phyloP scores from a whole-genome alignment of 768 basidiomycete species.

The Infundibulicybe gibba region DNA sequence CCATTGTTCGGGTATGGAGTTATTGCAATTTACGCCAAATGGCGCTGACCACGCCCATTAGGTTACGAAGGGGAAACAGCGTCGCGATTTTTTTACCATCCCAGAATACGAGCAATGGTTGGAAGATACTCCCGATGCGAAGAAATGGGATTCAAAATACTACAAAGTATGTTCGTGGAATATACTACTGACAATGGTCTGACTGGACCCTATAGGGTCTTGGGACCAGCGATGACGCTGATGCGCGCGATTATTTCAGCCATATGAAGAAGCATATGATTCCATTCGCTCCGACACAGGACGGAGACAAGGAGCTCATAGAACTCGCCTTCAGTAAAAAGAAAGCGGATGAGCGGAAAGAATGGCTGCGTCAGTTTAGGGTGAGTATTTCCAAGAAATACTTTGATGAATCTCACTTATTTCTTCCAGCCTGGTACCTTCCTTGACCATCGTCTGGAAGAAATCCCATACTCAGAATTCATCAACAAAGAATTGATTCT shows the following conservation, averaged over 20 bases:
- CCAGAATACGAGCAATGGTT: slow-evolving; percentile 96
- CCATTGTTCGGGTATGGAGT: slow-evolving; percentile 82
- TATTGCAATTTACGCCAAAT: no score
- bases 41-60: slow-evolving; percentile 16
- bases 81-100: slow-evolving; percentile 91
- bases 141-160: slow-evolving; percentile 92
- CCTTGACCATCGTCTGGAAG: slow-evolving; percentile 82
- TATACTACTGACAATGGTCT: slow-evolving; percentile 1
- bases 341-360: slow-evolving; percentile 97
- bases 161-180: slow-evolving; percentile 76
- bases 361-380: slow-evolving; percentile 94
- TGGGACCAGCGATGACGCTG: slow-evolving; percentile 87
- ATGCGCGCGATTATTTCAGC: slow-evolving; percentile 91
- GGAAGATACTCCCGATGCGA: slow-evolving; percentile 67
- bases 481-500: slow-evolving; percentile 97
- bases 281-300: slow-evolving; percentile 77
- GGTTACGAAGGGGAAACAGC: slow-evolving; percentile 77
- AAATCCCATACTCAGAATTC: slow-evolving; percentile 89
- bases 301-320: slow-evolving; percentile 84
- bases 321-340: slow-evolving; percentile 99
- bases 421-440: slow-evolving; percentile 80
- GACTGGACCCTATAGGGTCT: slow-evolving; percentile 64
- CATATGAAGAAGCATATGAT: slow-evolving; percentile 94
- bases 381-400: slow-evolving; percentile 31
- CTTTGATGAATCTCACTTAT: slow-evolving; percentile 2